A percentile compares a stretch with the other conserved stretches of the same genome.
These are phyloP conservation scores for Cytospora schulzeri DNA, from an alignment of 2,329 filamentous ascomycete species.

Conservation along the genomic window DNA sequence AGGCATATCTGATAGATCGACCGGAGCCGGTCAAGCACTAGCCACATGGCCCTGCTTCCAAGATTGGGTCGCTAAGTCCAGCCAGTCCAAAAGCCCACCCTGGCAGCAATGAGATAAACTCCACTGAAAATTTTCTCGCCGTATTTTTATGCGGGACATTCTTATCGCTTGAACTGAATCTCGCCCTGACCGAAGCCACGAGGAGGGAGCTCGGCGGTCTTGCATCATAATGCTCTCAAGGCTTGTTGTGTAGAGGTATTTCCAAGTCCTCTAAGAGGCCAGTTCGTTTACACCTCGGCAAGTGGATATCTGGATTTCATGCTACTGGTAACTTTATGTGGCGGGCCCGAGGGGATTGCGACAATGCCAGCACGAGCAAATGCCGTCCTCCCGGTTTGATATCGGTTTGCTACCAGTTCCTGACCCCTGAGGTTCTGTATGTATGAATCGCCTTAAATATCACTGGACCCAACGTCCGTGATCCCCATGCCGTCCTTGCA, in stretches of 20 bases:
- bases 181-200: constrained; percentile 19
- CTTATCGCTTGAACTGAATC: background rate
- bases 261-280: background rate
- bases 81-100: background rate
- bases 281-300: constrained; percentile 20
- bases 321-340: background rate
- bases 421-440: background rate
- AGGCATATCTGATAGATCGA: constrained; percentile 15
- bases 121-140: constrained; percentile 16
- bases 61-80: background rate
- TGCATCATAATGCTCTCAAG: constrained; percentile 3
- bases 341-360: background rate
- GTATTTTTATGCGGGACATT: constrained; percentile 17
- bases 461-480: constrained; percentile 9
- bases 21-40: background rate
- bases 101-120: background rate
- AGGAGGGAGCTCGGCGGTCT: background rate
- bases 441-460: constrained; percentile 14
- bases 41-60: no score
- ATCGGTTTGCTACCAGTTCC: background rate
- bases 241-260: background rate
- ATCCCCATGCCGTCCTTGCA: background rate
- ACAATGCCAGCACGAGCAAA: background rate
- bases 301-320: constrained; percentile 16
- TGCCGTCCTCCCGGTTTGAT: background rate